Evolutionary conservation across 2,329 filamentous ascomycete genomes (phyloP).

Genomic region (Biscogniauxia marginata): DNA sequence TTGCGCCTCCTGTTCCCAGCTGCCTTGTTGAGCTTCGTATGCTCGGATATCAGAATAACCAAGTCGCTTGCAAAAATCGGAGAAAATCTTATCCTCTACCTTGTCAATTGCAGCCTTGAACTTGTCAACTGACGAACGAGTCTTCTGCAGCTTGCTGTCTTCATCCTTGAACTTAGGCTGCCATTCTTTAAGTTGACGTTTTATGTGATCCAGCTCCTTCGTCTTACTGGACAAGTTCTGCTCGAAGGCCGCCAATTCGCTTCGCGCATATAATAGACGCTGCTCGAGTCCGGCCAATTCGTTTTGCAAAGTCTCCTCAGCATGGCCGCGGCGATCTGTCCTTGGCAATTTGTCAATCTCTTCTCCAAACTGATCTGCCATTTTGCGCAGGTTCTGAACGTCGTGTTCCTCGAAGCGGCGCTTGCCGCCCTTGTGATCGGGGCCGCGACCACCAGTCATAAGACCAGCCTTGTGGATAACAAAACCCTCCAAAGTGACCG

Average conservation of each 20-base stretch:
- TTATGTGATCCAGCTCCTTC: constrained; percentile 73
- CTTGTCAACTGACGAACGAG: constrained; percentile 48
- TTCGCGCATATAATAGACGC: constrained; percentile 66
- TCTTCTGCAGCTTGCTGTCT: constrained; percentile 62
- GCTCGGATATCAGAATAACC: constrained; percentile 88
- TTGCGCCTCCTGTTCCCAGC: constrained; percentile 83
- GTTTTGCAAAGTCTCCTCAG: constrained; percentile 78
- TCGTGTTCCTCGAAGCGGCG: constrained; percentile 88
- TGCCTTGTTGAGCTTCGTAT: constrained; percentile 92
- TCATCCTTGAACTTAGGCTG: constrained; percentile 77
- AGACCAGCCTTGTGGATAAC: constrained; percentile 95
- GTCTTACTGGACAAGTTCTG: constrained; percentile 83
- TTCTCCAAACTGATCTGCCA: constrained; percentile 71
- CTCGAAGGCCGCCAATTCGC: constrained; percentile 75
- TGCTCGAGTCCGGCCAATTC: constrained; percentile 80
- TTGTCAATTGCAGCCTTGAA: constrained; percentile 65
- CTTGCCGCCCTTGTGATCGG: constrained; percentile 69
- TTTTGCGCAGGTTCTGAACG: constrained; percentile 76
- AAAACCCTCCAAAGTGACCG: constrained; percentile 90
- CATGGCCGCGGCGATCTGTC: constrained; percentile 68
- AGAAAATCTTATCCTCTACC: constrained; percentile 87
- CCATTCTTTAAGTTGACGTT: constrained; percentile 71
- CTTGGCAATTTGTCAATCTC: constrained; percentile 81
- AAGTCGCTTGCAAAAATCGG: constrained; percentile 78
- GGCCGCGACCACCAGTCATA: constrained; percentile 92